Conservation (phyloP, 2,329 filamentous ascomycete genomes). For the Anisogramma anomala region DNA sequence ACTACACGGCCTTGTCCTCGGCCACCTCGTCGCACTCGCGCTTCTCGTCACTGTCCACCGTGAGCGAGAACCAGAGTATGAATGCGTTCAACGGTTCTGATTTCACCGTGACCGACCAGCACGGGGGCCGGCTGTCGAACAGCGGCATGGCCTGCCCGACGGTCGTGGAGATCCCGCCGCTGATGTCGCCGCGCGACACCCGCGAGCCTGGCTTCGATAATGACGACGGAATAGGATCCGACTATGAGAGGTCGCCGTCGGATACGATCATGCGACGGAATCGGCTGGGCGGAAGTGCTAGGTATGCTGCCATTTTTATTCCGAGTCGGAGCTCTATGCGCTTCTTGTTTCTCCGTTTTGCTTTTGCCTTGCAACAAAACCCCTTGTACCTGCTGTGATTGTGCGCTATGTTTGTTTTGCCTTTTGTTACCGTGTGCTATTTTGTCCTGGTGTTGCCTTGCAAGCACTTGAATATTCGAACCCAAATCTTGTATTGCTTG, state of each 20-base stretch:
- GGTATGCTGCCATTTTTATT: conserved; percentile 6
- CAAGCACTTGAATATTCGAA: too few relatives aligned
- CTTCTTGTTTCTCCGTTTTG: neutral
- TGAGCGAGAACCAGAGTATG: conserved; percentile 32
- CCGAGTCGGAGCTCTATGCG: neutral
- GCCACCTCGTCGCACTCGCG: conserved; percentile 33
- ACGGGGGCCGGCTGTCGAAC: too few relatives aligned
- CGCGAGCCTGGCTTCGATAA: too few relatives aligned
- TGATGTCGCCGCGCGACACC: too few relatives aligned
- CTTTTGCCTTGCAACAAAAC: too few relatives aligned
- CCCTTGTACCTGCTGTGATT: too few relatives aligned
- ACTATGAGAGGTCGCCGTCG: conserved; percentile 10
- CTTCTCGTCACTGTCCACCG: conserved; percentile 42
- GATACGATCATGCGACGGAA: conserved; percentile 10
- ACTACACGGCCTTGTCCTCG: conserved; percentile 31
- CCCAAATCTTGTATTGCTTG: too few relatives aligned
- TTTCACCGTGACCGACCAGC: conserved; percentile 16
- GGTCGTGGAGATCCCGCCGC: conserved; percentile 15
- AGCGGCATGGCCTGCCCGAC: conserved; percentile 9
- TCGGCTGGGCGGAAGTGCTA: conserved; percentile 5
- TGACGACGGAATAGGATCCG: conserved; percentile 11
- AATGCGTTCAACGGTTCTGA: too few relatives aligned
- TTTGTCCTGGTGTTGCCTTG: too few relatives aligned
- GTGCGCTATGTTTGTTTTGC: too few relatives aligned
- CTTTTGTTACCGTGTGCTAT: too few relatives aligned